Conservation (phyloP, 2,329 filamentous ascomycete species). For the Albifimbria verrucaria region DNA sequence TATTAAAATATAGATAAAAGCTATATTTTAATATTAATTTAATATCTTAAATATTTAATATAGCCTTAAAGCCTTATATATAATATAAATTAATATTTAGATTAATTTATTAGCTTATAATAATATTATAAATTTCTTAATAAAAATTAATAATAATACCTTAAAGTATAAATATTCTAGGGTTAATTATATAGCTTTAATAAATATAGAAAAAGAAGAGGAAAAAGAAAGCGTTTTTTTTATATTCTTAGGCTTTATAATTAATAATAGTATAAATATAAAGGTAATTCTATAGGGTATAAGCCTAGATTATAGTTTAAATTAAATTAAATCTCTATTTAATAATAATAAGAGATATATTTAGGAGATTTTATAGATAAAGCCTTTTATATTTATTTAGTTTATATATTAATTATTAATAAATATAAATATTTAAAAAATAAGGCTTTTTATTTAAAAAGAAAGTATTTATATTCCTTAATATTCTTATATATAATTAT, state of each 20-base stretch:
- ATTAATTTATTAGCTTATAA: background rate
- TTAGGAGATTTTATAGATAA: background rate
- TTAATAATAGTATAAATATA: background rate
- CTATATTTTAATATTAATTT: background rate
- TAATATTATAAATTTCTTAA: background rate
- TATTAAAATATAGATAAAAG: background rate
- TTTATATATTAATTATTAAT: too few species aligned
- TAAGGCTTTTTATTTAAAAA: conserved; percentile 3
- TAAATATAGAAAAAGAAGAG: too few species aligned
- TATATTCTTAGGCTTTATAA: too few species aligned
- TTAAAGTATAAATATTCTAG: conserved; percentile 1
- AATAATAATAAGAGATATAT: background rate
- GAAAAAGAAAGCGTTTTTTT: background rate
- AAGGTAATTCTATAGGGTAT: background rate
- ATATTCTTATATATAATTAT: background rate
- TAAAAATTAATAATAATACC: background rate
- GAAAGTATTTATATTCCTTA: background rate
- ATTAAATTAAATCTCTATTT: too few species aligned
- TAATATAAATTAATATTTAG: background rate
- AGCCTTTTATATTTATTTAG: background rate
- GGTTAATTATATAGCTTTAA: conserved; percentile 1
- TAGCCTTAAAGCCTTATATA: background rate
- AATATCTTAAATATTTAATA: too few species aligned
- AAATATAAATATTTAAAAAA: too few species aligned
- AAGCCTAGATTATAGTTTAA: too few species aligned